Base-by-base conservation (phyloP, 768 basidiomycete genomes). In the Scleroderma citrinum region DNA sequence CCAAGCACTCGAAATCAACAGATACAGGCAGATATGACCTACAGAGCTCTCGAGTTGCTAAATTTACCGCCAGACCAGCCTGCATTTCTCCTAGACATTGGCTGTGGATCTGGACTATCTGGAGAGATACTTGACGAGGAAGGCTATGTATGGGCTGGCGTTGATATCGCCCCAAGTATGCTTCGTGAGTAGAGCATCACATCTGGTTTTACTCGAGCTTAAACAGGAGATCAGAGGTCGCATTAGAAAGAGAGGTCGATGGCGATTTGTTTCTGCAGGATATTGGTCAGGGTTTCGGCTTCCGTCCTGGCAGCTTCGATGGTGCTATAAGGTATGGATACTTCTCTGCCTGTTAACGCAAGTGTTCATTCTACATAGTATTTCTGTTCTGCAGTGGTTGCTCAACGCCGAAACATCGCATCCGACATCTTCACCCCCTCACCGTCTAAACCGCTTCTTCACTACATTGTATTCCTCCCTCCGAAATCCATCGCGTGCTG, bases 321-420 rank as follows among this genome's bases (percentile, higher is more conserved):
- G 96, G 95, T 35, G 94, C 92, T 6, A 98, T 99, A 61, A 95
- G 93, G 93, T 87, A 32, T 30, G 72, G 35, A 34, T 32, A 30
- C 14, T 57, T 23, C 30, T 8, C 17, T 20, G 14, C n/a, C 26
- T 24, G 23, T 7, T 32, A 34, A 36, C 23, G 31, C 32, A 21
- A 47, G 39, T 29, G 31, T 43, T 26, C 32, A 42, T 35, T 37
- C 32, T 17, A 39, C n/a, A 16, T 60, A 98, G 95, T 62, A 88
- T 99, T 59, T 99, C 96, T 21, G 95, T 97, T n/a, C 73, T 99
- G 5, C 96, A 99, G 71, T 99, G 96, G 96, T 76, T 99, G 3
- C 76, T 97, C 50, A 99, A 97, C 66, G 94, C 95, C 21, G 96
- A 98, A 66, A 88, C 92, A 24, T 85, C 92, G 5, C 85, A 84